Evolutionary conservation across 2,329 filamentous ascomycete species (phyloP), one percentile per base, ranked within the genome.

Genomic region (Lasiodiplodia sp.): DNA sequence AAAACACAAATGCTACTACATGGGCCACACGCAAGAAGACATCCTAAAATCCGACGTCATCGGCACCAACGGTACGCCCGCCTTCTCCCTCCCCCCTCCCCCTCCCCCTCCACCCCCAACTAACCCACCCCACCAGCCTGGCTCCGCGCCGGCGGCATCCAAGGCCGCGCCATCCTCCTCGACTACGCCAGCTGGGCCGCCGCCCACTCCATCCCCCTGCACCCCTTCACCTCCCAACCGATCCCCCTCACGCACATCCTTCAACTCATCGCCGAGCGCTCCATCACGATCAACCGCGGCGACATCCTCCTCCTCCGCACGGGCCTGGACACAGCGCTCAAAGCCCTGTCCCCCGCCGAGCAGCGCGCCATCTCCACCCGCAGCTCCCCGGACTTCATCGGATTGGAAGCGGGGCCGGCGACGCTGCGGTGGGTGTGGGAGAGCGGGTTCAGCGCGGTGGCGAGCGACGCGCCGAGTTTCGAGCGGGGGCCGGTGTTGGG

Each of bases 351-450:
- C 4, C 25, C 60, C 1, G 65, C 53, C 0, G 71, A 72, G 18
- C 75, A 76, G 16, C 70, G 72, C 47, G 78, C 71, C 47, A 64
- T 80, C 34, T 70, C 76, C n/a, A 37, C 71, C n/a, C 71, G 74
- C 49, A 28, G 70, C 52, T 62, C 68, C 58, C 76, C 79, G 12
- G 68, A 73, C 16, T 81, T 79, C 67, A 71, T 82, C 34, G 83
- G 84, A 2, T 73, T 85, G 1, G 78, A 82, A 70, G 72, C 76
- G 8, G 76, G 74, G 3, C 72, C 71, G 37, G 79, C 77, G 4
- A 77, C 76, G 16, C 66, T 82, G 44, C 72, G 74, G 25, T 86
- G 82, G 82, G 76, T 86, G 31, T 86, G 84, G 84, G 80, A 82
- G 53, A 74, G 71, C 16, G 75, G 79, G 4, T 85, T 85, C 70